Evolutionary conservation across 805 yeast genomes (phyloP).

Genomic region (Ogataea nakhonphanomensis): DNA sequence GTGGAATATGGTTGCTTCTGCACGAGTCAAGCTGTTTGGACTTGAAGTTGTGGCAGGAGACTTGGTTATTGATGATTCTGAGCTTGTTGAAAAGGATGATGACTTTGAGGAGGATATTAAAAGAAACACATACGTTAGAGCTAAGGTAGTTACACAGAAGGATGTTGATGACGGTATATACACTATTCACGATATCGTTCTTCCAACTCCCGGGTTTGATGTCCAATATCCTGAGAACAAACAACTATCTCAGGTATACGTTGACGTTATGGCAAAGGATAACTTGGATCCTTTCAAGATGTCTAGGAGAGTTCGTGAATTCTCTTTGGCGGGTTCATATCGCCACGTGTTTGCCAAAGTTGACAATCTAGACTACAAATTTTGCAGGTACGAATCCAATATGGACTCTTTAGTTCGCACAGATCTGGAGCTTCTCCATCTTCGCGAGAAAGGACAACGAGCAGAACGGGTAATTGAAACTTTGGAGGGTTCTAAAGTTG

Average conservation of each 20-base stretch:
- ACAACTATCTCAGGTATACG: constrained; percentile 56
- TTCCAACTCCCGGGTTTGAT: constrained; percentile 97
- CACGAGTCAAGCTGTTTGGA: constrained; percentile 71
- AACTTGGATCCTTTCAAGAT: constrained; percentile 80
- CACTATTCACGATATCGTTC: constrained; percentile 76
- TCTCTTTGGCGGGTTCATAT: constrained; percentile 89
- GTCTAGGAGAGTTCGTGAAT: constrained; percentile 83
- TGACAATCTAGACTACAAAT: constrained; percentile 53
- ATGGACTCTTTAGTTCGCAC: constrained; percentile 73
- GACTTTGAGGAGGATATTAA: constrained; percentile 69
- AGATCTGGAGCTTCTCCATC: constrained; percentile 58
- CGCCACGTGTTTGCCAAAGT: constrained; percentile 72
- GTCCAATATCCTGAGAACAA: constrained; percentile 77
- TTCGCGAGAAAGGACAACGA: constrained; percentile 19
- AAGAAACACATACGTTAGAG: constrained; percentile 54
- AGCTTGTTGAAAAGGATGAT: constrained; percentile 31
- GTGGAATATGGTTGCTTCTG: constrained; percentile 87
- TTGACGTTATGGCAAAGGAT: constrained; percentile 72
- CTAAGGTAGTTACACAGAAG: constrained; percentile 69
- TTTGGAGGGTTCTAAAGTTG: constrained; percentile 48
- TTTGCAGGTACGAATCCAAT: constrained; percentile 59
- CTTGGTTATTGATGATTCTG: constrained; percentile 42
- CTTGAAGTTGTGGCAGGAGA: constrained; percentile 74
- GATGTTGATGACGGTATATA: constrained; percentile 60
- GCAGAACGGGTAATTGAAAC: constrained; percentile 31